These are phyloP conservation scores for Macrolepiota dolichaula DNA, from an alignment of 768 basidiomycete species.

Conservation along the genomic window DNA sequence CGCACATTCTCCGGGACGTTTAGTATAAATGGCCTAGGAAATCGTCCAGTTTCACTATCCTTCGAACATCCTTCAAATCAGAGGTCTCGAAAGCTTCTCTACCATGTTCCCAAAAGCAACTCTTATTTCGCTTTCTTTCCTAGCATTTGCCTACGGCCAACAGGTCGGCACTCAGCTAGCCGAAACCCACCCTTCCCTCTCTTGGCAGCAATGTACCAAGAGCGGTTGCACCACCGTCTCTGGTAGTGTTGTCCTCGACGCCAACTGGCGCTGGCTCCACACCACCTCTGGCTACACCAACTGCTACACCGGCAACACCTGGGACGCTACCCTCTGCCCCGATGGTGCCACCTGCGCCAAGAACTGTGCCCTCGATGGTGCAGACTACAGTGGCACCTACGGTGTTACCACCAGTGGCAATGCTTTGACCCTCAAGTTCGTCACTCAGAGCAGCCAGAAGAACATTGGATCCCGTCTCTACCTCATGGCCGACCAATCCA, in stretches of 20 bases:
- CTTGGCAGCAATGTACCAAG: slow-evolving; percentile 33
- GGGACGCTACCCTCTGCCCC: slow-evolving; percentile 34
- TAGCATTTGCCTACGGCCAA: slow-evolving; percentile 33
- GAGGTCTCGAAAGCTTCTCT: background rate
- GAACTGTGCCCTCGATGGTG: slow-evolving; percentile 28
- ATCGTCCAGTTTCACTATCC: background rate
- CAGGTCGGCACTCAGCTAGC: slow-evolving; percentile 38
- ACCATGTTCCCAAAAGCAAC: slow-evolving; percentile 12
- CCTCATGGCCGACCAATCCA: slow-evolving; percentile 17
- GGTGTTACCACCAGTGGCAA: slow-evolving; percentile 31
- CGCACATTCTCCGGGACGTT: background rate
- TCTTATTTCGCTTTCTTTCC: slow-evolving; percentile 23
- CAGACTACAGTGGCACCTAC: slow-evolving; percentile 29
- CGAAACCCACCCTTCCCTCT: slow-evolving; percentile 40
- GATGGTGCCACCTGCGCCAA: slow-evolving; percentile 34
- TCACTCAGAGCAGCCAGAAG: slow-evolving; percentile 21
- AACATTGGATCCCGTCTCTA: slow-evolving; percentile 20
- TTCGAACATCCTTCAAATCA: background rate
- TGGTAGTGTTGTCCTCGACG: slow-evolving; percentile 34
- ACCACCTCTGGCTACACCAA: slow-evolving; percentile 21
- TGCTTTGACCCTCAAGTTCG: slow-evolving; percentile 35
- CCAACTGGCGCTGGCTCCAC: slow-evolving; percentile 44
- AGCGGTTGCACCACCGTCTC: slow-evolving; percentile 27
- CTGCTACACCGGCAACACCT: slow-evolving; percentile 28
- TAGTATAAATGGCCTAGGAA: background rate